Percentiles rank a stretch among this genome's conserved stretches.
These are phyloP conservation scores for Diaporthe helianthi DNA, from an alignment of 2,329 filamentous ascomycete genomes.

Conservation along the genomic window DNA sequence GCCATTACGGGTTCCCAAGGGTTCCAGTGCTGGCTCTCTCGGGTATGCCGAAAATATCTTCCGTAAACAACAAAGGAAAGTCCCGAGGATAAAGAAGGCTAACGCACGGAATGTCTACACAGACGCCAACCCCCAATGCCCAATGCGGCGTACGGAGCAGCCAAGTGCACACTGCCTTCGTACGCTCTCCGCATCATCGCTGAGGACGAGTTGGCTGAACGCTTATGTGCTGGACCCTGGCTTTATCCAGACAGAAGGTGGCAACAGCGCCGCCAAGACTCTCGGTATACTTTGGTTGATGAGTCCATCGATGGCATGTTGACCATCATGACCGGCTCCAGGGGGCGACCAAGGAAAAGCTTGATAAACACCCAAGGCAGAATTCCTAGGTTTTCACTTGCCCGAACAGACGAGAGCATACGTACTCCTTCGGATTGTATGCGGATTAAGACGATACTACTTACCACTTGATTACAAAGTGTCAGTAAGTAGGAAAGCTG, in stretches of 20 bases:
- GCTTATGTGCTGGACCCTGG: conserved; percentile 40
- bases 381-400: no score
- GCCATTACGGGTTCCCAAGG: conserved; percentile 46
- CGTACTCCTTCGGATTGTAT: no score
- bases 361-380: no score
- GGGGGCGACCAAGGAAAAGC: conserved; percentile 37
- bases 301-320: conserved; percentile 36
- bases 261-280: not conserved
- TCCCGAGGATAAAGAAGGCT: not conserved
- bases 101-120: not conserved
- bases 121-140: conserved; percentile 37
- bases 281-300: conserved; percentile 26
- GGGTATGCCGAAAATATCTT: conserved; percentile 29
- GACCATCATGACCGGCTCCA: conserved; percentile 33
- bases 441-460: no score
- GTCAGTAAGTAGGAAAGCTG: no score
- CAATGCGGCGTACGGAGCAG: conserved; percentile 50
- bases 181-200: conserved; percentile 42
- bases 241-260: conserved; percentile 1
- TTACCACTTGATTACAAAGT: no score
- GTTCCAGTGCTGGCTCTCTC: conserved; percentile 41
- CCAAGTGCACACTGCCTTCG: conserved; percentile 49
- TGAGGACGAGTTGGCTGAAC: conserved; percentile 46
- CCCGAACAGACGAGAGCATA: no score
- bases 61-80: no score